Conservation (phyloP, 139 green algal genomes). For the Nannochloris sp. region DNA sequence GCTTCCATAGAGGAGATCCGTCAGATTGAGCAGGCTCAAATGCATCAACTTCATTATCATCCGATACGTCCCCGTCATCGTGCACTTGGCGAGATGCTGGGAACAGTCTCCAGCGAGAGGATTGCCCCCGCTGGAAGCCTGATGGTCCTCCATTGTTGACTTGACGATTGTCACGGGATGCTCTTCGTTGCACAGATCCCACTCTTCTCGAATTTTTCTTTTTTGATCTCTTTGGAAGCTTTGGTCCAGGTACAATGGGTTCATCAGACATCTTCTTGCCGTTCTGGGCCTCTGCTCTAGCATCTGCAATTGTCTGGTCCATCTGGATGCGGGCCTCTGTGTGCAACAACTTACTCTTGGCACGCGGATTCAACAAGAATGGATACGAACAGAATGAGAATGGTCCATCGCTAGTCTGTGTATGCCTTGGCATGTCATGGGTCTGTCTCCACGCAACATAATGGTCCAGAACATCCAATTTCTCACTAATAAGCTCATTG, state of each 20-base stretch:
- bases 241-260: constrained; percentile 32
- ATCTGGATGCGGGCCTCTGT: constrained; percentile 55
- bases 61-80: neutral
- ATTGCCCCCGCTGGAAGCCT: neutral
- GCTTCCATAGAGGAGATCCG: constrained; percentile 23
- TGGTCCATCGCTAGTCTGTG: constrained; percentile 44
- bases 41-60: constrained; percentile 22
- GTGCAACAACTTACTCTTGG: constrained; percentile 84
- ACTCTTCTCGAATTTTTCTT: neutral
- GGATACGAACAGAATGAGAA: constrained; percentile 88
- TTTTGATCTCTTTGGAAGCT: constrained; percentile 10
- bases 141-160: neutral
- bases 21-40: neutral
- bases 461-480: constrained; percentile 85
- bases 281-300: constrained; percentile 5
- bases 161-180: neutral
- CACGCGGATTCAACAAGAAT: constrained; percentile 79
- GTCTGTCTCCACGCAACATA: constrained; percentile 81
- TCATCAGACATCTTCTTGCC: constrained; percentile 25
- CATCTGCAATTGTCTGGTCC: constrained; percentile 31
- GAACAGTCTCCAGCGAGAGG: neutral
- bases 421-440: constrained; percentile 44
- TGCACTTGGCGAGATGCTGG: neutral
- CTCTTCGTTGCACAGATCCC: neutral
- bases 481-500: constrained; percentile 84